Evolutionary conservation across 352 stramenopile species (phyloP), one percentile per base, ranked within the genome.

Genomic region (Phytophthora hibernalis): DNA sequence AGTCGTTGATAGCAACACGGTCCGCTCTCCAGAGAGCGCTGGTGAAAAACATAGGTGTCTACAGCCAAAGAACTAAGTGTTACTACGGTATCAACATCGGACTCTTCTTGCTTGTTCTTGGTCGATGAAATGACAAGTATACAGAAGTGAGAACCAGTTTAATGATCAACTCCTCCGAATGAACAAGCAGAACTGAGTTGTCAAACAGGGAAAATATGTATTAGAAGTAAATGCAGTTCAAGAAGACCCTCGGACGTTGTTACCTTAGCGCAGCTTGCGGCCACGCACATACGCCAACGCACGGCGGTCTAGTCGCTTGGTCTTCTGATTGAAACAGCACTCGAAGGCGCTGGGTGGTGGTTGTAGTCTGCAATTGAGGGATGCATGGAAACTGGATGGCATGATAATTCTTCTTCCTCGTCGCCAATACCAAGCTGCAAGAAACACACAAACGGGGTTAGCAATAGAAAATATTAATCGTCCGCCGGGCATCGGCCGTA

Each of bases 311-410:
- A 94, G 69, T 15, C 80, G 71, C 60, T 96, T 96, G 22, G 82
- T 88, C 53, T 94, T 94, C 49, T 92, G 87, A 92, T 83, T 7
- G 83, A 92, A 8, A 83, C 71, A 1, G 76, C 85, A 54, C 66
- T 74, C 1, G 83, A 87, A 2, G 85, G 85, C 0, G 77, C 69
- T 2, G 77, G 76, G 30, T 91, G 81, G 35, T 89, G 75, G 49
- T 87, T 92, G 63, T 92, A 92, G 53, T 93, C 84, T 7, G 83
- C 85, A 28, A 92, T 92, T 5, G 85, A 92, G 55, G 90, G 85
- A 53, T 88, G 79, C 62, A 86, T 79, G 5, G 80, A 68, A 58
- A 84, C 70, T 4, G 72, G 70, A 12, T 90, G 71, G 49, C 78
- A 90, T 10, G 76, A 77, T 13, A 89, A 11, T 5, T 89, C 78